Percentiles rank a stretch among this genome's conserved stretches.
phyloP scores from a whole-genome alignment of 768 basidiomycete genomes.

The Amanita exitialis region DNA sequence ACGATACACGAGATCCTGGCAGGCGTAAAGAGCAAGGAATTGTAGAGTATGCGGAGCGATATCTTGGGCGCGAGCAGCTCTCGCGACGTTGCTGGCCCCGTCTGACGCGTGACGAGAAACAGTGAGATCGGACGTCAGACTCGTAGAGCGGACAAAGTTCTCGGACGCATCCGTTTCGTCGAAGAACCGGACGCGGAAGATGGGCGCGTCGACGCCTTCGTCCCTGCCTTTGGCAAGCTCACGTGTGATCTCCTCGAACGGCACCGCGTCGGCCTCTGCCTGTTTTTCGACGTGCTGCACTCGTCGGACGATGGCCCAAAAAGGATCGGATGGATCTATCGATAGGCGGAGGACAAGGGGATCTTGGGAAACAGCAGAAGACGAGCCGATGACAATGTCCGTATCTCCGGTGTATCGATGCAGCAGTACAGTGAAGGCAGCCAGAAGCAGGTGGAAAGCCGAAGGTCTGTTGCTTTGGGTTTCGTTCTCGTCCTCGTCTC shows the following conservation, averaged over 20 bases:
- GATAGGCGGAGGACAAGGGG: slow-evolving; percentile 80
- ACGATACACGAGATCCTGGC: slow-evolving; percentile 68
- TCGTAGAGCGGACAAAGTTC: slow-evolving; percentile 70
- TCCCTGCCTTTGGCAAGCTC: slow-evolving; percentile 61
- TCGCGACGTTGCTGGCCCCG: slow-evolving; percentile 58
- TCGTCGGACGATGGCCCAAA: slow-evolving; percentile 79
- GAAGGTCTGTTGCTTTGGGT: slow-evolving; percentile 44
- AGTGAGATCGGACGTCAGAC: slow-evolving; percentile 86
- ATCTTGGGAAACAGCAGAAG: slow-evolving; percentile 61
- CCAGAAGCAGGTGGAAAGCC: slow-evolving; percentile 82
- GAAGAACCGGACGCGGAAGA: slow-evolving; percentile 96
- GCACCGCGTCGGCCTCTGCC: slow-evolving; percentile 71
- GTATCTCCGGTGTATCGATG: slow-evolving; percentile 96
- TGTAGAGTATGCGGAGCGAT: slow-evolving; percentile 81
- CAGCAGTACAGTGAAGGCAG: slow-evolving; percentile 86
- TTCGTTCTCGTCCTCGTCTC: slow-evolving; percentile 37
- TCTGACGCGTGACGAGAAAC: slow-evolving; percentile 77
- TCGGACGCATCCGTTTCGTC: slow-evolving; percentile 78
- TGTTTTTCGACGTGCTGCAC: slow-evolving; percentile 79
- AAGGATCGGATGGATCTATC: slow-evolving; percentile 78
- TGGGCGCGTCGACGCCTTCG: slow-evolving; percentile 47
- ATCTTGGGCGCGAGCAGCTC: slow-evolving; percentile 65
- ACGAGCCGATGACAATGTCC: slow-evolving; percentile 86
- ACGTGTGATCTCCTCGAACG: slow-evolving; percentile 67
- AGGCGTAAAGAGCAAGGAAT: slow-evolving; percentile 85